Evolutionary conservation across 495 filamentous ascomycete species (phyloP), one percentile per base, ranked within the genome.

Genomic region (Penicillium chermesinum): DNA sequence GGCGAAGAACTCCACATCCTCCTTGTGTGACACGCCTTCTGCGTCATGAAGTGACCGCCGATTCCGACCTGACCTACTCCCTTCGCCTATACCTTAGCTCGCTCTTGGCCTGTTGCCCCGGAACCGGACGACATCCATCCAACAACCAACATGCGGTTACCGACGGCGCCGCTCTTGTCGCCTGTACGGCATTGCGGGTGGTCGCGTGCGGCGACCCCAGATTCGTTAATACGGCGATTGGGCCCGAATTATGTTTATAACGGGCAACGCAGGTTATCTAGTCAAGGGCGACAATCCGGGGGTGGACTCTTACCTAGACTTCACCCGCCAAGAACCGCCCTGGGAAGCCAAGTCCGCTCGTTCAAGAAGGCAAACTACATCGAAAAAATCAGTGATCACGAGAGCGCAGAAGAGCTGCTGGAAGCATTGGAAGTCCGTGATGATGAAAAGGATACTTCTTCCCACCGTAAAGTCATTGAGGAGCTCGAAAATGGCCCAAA

Each of bases 401-500:
- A 54, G 20, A 52, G 39, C 45, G 48, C 53, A 3, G 58, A 64
- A 38, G 53, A 64, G 7, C 13, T 61, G 8, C 41, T 61, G 16
- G 57, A 63, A 38, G 34, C 48, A 7, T 41, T 58, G 1, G 43
- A 57, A 20, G 50, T 40, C 8, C 35, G 40, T 18, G 48, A 57
- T 7, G 50, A 52, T 18, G 34, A 53, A 16, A 38, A 38, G 15
- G 42, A 53, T 21, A 46, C 35, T 14, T 36, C 16, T 34, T 41
- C 52, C 22, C 49, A 49, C 8, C 47, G 36, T 4, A 34, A 50
- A 19, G 38, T 52, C 2, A 35, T 53, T 3, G 18, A 54, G 15
- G 45, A 53, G 33, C 34, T 50, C 13, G 47, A 47, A 9, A 17
- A 49, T 17, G 35, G 41, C 80, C 2, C 37, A 27, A 33, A 78